Conservation (phyloP, 805 yeast species). For the Candida michaelii region DNA sequence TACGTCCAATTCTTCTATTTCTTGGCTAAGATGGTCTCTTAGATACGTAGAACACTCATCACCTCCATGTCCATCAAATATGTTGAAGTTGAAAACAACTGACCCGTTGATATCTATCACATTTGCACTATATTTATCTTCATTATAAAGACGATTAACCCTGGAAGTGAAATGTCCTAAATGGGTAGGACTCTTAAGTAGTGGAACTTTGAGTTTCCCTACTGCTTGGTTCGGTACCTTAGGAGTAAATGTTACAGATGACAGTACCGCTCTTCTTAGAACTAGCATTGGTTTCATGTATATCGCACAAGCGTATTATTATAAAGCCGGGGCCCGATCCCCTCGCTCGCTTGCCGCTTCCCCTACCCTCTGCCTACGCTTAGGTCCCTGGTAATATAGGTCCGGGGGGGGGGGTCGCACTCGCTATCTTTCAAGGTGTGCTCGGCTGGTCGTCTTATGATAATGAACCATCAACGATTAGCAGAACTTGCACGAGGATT, state of each 20-base stretch:
- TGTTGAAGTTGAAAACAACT: slow-evolving; percentile 58
- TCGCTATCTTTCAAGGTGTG: too few species aligned
- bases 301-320: slow-evolving; percentile 1
- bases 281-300: background rate
- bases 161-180: slow-evolving; percentile 80
- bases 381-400: too few species aligned
- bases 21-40: slow-evolving; percentile 48
- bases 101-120: slow-evolving; percentile 41
- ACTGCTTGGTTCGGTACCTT: slow-evolving; percentile 8
- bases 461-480: background rate
- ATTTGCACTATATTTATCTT: slow-evolving; percentile 73
- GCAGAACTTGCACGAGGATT: background rate
- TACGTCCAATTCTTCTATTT: slow-evolving; percentile 47
- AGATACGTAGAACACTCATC: slow-evolving; percentile 67
- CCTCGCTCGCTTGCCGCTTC: too few species aligned
- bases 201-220: slow-evolving; percentile 49
- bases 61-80: slow-evolving; percentile 97
- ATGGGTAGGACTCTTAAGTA: slow-evolving; percentile 65
- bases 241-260: slow-evolving; percentile 16
- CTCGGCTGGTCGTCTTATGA: too few species aligned
- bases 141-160: slow-evolving; percentile 75
- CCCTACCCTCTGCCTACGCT: too few species aligned
- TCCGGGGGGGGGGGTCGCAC: too few species aligned
- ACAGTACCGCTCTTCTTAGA: slow-evolving; percentile 2
- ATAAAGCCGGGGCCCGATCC: too few species aligned